Base-by-base conservation (phyloP, 495 filamentous ascomycete species). In the Patellaria atrata region DNA sequence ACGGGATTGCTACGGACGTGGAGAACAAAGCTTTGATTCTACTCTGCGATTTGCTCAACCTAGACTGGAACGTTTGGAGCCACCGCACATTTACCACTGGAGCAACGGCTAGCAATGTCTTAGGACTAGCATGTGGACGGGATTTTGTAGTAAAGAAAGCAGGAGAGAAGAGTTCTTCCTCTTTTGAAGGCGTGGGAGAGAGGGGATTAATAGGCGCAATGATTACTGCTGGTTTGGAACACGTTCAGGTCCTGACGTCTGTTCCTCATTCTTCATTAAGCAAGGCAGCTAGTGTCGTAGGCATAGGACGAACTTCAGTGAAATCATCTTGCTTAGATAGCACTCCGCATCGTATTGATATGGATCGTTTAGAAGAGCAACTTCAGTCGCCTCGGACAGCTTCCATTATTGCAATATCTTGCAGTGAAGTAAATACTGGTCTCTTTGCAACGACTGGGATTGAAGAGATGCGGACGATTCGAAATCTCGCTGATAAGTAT, bases 351-450 rank as follows among this genome's bases (percentile, higher is more conserved):
- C 58, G 56, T 27, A 65, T 92, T 46, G 78, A 93, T 43, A 34
- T 91, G 13, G 60, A 70, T 10, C 44, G 48, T 8, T 51, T 83
- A 0, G 65, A 73, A 42, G 61, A 68, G 22, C 56, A 64, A 14
- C 56, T 86, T 13, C 53, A 55, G 38, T 58, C 40, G 45, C 21
- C 53, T 3, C 63, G 65, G 11, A 65, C 65, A 16, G 82, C 66
- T 8, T 78, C 64, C 27, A 84, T 96, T 35, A 67, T 94, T 2
- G 78, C 67, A 10, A 59, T 92, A 5, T 85, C 82, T 16, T 76
- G 75, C 16, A 83, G 80, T 5, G 87, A 96, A 60, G 82, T 94
- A 23, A 94, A 96, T 45, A 92, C 84, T 3, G 87, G 87, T 1
- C 60, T 68, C 5, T 94, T 89, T 56, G 81, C 80, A 2, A 80